A percentile compares a stretch with the other conserved stretches of the same genome.
Conservation (phyloP, 495 filamentous ascomycete genomes). For the Hypoxylon lenormandii region DNA sequence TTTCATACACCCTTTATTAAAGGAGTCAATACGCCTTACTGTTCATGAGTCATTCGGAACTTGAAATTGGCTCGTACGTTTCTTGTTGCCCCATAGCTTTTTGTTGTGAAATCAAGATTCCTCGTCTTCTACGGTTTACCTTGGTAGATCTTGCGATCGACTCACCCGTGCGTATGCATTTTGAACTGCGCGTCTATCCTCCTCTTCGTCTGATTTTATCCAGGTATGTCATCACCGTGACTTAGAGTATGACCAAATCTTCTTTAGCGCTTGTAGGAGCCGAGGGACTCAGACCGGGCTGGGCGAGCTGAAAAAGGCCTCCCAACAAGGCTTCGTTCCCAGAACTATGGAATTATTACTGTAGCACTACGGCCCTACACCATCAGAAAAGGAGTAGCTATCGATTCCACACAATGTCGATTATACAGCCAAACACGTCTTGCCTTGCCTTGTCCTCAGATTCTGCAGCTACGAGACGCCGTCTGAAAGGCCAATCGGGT, state of each 20-base stretch:
- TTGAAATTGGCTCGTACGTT: too few relatives aligned
- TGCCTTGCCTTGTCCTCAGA: constrained; percentile 19
- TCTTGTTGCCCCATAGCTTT: too few relatives aligned
- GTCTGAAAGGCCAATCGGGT: constrained; percentile 23
- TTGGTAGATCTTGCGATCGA: too few relatives aligned
- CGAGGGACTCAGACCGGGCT: not conserved
- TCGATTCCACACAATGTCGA: constrained; percentile 5
- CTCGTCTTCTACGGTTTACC: too few relatives aligned
- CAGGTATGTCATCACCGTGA: not conserved
- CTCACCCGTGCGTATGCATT: too few relatives aligned
- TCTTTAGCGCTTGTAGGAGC: not conserved
- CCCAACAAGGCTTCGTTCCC: not conserved
- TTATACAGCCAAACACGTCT: constrained; percentile 3
- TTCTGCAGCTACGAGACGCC: constrained; percentile 29
- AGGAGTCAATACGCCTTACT: too few relatives aligned
- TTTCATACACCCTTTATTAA: too few relatives aligned
- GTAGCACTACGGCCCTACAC: not conserved
- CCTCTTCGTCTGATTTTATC: not conserved
- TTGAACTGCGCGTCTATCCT: too few relatives aligned
- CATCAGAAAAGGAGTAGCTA: not conserved
- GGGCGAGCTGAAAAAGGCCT: not conserved
- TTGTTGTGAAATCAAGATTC: too few relatives aligned
- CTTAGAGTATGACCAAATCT: not conserved
- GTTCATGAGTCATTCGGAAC: too few relatives aligned
- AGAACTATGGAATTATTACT: not conserved